Percentiles rank a stretch among this genome's conserved stretches.
Evolutionary conservation across 1,284 basidiomycete species (phyloP).

Genomic region (Cystobasidium slooffiae): DNA sequence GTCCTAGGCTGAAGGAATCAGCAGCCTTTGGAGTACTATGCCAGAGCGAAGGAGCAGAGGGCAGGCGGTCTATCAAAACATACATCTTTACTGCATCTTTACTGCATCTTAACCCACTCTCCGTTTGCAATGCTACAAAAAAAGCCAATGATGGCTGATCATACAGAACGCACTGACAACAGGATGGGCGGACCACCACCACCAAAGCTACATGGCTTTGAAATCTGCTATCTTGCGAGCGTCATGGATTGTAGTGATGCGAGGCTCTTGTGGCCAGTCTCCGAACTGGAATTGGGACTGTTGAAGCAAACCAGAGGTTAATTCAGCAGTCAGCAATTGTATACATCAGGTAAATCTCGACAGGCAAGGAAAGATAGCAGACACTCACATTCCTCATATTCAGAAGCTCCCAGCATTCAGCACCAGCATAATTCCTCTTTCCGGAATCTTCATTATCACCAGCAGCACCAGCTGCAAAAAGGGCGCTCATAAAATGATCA

Average conservation of each 20-base stretch:
- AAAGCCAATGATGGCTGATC: too few relatives aligned
- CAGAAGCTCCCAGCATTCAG: conserved; percentile 53
- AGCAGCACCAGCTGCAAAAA: conserved; percentile 52
- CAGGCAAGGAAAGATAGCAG: not conserved
- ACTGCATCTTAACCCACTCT: too few relatives aligned
- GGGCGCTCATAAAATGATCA: conserved; percentile 51
- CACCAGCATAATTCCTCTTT: conserved; percentile 50
- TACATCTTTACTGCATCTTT: too few relatives aligned
- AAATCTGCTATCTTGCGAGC: not conserved
- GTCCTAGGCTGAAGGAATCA: too few relatives aligned
- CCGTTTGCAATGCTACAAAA: too few relatives aligned
- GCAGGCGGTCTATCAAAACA: too few relatives aligned
- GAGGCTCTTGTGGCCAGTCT: conserved; percentile 44
- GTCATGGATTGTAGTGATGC: conserved; percentile 2
- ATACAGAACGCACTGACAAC: too few relatives aligned
- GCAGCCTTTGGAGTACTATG: too few relatives aligned
- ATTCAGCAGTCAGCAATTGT: not conserved
- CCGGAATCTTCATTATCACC: conserved; percentile 49
- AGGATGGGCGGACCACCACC: too few relatives aligned
- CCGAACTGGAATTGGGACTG: conserved; percentile 50
- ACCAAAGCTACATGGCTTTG: not conserved
- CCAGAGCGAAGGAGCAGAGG: too few relatives aligned
- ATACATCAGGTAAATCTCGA: not conserved
- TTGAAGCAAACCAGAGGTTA: not conserved
- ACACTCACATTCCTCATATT: conserved; percentile 50